These are phyloP conservation scores for Fusarium subglutinans DNA, from an alignment of 2,329 filamentous ascomycete species.

Conservation along the genomic window DNA sequence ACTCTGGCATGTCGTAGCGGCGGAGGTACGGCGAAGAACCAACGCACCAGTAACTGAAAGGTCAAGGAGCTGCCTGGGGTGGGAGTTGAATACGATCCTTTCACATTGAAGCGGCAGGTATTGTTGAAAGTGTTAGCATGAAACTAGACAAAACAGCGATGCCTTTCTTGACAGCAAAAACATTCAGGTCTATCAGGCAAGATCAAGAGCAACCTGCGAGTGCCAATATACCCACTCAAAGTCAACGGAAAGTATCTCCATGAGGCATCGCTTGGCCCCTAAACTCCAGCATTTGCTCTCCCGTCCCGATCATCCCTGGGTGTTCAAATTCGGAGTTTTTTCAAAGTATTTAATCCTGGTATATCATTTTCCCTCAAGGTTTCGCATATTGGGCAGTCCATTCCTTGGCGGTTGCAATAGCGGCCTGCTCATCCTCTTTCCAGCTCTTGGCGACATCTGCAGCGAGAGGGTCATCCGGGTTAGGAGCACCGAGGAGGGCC, in stretches of 20 bases:
- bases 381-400: constrained; percentile 89
- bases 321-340: constrained; percentile 8
- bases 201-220: constrained; percentile 23
- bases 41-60: background rate
- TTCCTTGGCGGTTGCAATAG: constrained; percentile 89
- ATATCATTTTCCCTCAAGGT: constrained; percentile 46
- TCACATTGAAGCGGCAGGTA: background rate
- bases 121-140: background rate
- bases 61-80: background rate
- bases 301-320: background rate
- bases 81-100: background rate
- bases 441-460: constrained; percentile 97
- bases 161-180: constrained; percentile 14
- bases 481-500: constrained; percentile 92
- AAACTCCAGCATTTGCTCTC: constrained; percentile 32
- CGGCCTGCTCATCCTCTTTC: constrained; percentile 95
- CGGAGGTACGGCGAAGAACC: background rate
- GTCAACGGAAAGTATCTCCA: constrained; percentile 16
- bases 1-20: background rate
- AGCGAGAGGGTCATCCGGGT: constrained; percentile 97
- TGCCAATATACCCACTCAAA: constrained; percentile 27
- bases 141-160: constrained; percentile 12
- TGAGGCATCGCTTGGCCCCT: constrained; percentile 24
- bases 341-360: background rate
- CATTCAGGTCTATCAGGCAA: constrained; percentile 27